Evolutionary conservation across 441 rosid species (phyloP).

Genomic region (Syzygium malaccense): DNA sequence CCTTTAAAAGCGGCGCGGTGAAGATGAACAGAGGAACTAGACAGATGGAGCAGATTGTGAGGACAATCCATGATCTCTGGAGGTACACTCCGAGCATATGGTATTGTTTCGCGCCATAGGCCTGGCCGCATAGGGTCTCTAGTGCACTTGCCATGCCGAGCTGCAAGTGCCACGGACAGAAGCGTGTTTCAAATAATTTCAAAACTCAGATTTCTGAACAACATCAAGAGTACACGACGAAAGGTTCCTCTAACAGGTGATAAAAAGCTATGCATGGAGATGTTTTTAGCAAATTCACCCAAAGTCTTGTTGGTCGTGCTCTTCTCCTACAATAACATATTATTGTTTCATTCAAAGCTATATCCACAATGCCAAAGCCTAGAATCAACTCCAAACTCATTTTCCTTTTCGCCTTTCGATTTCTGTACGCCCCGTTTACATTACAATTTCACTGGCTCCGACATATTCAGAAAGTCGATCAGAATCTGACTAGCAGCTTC

Average conservation of each 20-base stretch:
- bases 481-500: neutral
- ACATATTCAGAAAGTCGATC: neutral
- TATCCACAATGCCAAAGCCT: neutral
- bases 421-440: neutral
- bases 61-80: constrained; percentile 73
- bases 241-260: neutral
- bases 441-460: neutral
- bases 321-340: neutral
- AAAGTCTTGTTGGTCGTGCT: neutral
- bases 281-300: neutral
- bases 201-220: neutral
- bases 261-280: neutral
- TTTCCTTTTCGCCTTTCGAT: neutral
- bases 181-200: neutral
- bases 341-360: neutral
- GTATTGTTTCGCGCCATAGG: constrained; percentile 64
- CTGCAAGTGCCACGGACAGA: constrained; percentile 25
- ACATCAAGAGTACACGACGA: neutral
- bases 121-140: constrained; percentile 85
- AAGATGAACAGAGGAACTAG: constrained; percentile 55
- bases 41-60: constrained; percentile 17
- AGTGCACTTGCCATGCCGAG: constrained; percentile 80
- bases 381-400: neutral
- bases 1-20: constrained; percentile 33
- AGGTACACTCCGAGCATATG: constrained; percentile 83